These are phyloP conservation scores for Centrapalus pauciflorus DNA, from an alignment of 129 eudicot species.

Conservation along the genomic window DNA sequence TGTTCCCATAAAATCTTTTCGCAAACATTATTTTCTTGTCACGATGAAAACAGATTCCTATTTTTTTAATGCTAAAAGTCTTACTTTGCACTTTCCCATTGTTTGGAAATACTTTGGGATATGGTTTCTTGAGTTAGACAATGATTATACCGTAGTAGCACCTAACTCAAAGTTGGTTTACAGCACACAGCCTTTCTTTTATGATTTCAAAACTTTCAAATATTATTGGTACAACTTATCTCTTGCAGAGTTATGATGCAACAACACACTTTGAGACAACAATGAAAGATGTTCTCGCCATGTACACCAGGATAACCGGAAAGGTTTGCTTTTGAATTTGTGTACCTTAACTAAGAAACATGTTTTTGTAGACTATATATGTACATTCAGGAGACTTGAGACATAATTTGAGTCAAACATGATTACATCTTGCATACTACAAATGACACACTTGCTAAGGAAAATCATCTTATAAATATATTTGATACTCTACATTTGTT, in stretches of 20 bases:
- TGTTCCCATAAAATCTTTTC: too few relatives aligned
- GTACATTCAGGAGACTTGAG: not conserved
- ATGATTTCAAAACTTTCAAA: not conserved
- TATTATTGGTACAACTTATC: not conserved
- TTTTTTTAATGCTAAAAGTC: not conserved
- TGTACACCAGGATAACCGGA: constrained; percentile 85
- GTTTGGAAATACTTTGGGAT: too few relatives aligned
- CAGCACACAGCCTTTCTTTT: not conserved
- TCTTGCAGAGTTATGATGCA: constrained; percentile 76
- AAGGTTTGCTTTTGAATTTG: constrained; percentile 43
- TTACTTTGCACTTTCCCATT: not conserved
- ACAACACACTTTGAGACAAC: constrained; percentile 92
- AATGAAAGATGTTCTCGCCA: constrained; percentile 64
- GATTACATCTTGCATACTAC: constrained; percentile 7
- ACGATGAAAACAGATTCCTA: not conserved
- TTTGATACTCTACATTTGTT: too few relatives aligned
- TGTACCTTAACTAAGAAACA: not conserved
- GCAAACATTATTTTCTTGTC: not conserved
- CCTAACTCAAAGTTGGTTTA: not conserved
- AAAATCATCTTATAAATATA: not conserved
- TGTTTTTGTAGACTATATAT: not conserved
- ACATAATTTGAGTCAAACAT: not conserved
- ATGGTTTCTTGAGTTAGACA: too few relatives aligned
- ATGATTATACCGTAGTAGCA: too few relatives aligned
- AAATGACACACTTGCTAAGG: not conserved